phyloP scores from a whole-genome alignment of 768 basidiomycete genomes.

The Naganishia antarctica region DNA sequence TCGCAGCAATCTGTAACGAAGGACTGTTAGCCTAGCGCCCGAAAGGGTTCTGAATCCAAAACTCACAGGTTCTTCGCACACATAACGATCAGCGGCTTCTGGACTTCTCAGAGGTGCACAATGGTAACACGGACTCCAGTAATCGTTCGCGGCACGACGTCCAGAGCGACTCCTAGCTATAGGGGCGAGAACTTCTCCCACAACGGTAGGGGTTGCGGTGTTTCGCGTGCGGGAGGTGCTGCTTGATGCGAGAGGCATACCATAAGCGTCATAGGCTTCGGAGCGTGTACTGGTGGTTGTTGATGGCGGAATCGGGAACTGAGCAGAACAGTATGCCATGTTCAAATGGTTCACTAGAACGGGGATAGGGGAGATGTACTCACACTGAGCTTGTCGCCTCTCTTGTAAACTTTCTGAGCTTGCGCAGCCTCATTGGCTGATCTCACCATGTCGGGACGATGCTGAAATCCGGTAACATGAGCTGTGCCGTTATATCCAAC shows the following conservation, averaged over 20 bases:
- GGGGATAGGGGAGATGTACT: neutral
- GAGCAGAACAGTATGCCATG: neutral
- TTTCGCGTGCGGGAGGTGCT: neutral
- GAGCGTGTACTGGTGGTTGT: neutral
- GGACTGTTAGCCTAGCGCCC: neutral
- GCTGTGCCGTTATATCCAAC: constrained; percentile 1
- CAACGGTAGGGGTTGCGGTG: neutral
- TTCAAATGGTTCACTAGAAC: neutral
- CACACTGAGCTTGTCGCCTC: constrained; percentile 24
- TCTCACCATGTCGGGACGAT: constrained; percentile 19
- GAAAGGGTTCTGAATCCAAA: neutral
- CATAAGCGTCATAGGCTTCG: neutral
- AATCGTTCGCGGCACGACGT: neutral
- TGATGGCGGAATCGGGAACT: constrained; percentile 3
- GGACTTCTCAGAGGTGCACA: constrained; percentile 10
- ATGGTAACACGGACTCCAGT: constrained; percentile 22
- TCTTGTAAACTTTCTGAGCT: constrained; percentile 11
- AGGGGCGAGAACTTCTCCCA: neutral
- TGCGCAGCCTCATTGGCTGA: constrained; percentile 7
- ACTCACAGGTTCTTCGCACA: constrained; percentile 19
- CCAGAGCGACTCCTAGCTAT: neutral
- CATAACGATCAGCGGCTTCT: constrained; percentile 14
- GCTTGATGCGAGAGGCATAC: neutral
- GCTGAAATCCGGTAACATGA: neutral
- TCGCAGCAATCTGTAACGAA: neutral